Evolutionary conservation across 1,284 basidiomycete genomes (phyloP), one percentile per base, ranked within the genome.

Genomic region (Puccinia horiana): DNA sequence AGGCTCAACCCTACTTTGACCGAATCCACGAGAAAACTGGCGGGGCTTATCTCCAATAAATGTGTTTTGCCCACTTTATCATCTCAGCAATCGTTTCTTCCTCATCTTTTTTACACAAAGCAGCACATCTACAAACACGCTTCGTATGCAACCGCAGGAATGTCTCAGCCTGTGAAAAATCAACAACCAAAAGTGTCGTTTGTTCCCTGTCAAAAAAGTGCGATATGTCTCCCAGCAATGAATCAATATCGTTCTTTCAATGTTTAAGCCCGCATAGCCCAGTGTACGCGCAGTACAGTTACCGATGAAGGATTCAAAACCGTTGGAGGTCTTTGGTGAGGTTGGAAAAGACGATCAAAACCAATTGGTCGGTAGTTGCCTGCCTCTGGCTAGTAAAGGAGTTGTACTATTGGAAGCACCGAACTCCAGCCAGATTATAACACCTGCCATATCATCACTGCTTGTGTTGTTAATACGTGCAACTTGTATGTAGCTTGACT

Each of bases 1-100:
- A 85, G 63, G 85, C 85, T 32, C 84, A 84, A 47, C 84, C 85
- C 65, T 86, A 85, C 84, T 86, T 85, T 83, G 83, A 85, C 69
- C 83, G 83, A 54, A 82, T 85, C 72, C 84, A 85, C 26, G 82
- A 82, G 40, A 82, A 84, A 49, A 85, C 84, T 83, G 84, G 84
- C 76, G 84, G 84, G 58, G 83, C 85, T 12, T 85, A 85, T 83
- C 58, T 65, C 32, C 49, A 65, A 58, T 79, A 29, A 32, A 63
- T 11, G 18, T 67, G 9, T 40, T 65, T 65, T 37, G n/a, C 32
- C 12, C 23, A 9, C 37, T 76, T n/a, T 42, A 16, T 44, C 54
- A 23, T 54, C 26, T 54, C 29, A 32, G 73, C 18, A n/a, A 65
- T 14, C 40, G 37, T 65, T 20, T 65, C 29, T 63, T 37, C 32